phyloP scores from a whole-genome alignment of 2,329 filamentous ascomycete genomes.

The Nothophoma quercina region DNA sequence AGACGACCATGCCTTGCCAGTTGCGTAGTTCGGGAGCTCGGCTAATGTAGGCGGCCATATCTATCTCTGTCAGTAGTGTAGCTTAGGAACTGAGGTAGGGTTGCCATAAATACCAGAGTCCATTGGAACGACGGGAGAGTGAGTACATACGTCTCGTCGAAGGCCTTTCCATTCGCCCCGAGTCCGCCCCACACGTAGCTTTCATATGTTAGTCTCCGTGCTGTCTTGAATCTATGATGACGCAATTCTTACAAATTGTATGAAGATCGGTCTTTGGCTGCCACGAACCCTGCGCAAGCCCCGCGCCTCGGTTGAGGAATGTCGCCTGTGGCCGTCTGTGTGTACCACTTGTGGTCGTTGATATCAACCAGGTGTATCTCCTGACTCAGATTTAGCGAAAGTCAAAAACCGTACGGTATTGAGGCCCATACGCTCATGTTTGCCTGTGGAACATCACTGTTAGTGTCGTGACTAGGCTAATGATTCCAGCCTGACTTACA shows the following conservation, averaged over 20 bases:
- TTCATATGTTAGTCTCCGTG: slow-evolving; percentile 2
- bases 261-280: slow-evolving; percentile 64
- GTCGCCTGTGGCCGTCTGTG: slow-evolving; percentile 62
- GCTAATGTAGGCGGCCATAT: too few relatives aligned
- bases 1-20: slow-evolving; percentile 55
- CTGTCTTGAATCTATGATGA: too few relatives aligned
- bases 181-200: slow-evolving; percentile 68
- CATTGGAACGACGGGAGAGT: slow-evolving; percentile 67
- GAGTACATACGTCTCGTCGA: slow-evolving; percentile 67
- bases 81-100: not conserved
- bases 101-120: slow-evolving; percentile 54
- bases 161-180: slow-evolving; percentile 59
- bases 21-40: slow-evolving; percentile 39
- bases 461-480: not conserved
- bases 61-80: slow-evolving; percentile 29
- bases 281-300: slow-evolving; percentile 67
- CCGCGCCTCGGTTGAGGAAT: slow-evolving; percentile 61
- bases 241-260: slow-evolving; percentile 66
- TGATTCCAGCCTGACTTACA: slow-evolving; percentile 5
- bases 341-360: slow-evolving; percentile 64
- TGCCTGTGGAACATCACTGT: slow-evolving; percentile 21
- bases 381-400: not conserved
- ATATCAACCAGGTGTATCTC: slow-evolving; percentile 65
- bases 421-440: slow-evolving; percentile 33
- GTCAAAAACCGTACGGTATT: too few relatives aligned